Evolutionary conservation across 2,329 filamentous ascomycete genomes (phyloP).

Genomic region (Phyllosticta paracitricarpa): DNA sequence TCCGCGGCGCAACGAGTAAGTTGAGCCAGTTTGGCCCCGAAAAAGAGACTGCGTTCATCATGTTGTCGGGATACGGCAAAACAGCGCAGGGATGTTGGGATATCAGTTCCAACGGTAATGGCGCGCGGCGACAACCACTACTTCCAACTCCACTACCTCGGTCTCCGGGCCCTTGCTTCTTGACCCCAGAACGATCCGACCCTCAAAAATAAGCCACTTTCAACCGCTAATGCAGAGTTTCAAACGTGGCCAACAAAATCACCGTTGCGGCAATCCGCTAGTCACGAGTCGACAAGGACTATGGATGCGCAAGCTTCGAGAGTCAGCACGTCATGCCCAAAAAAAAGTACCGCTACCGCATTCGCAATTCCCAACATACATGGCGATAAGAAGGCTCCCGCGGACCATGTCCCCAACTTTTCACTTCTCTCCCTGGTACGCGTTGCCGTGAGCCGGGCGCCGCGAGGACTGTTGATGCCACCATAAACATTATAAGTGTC

Average conservation of each 20-base stretch:
- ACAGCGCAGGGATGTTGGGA: not conserved
- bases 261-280: not conserved
- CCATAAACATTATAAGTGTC: not conserved
- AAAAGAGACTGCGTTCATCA: not conserved
- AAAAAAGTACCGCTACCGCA: not conserved
- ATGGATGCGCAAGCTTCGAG: not conserved
- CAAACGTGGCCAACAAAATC: not conserved
- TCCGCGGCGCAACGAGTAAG: not conserved
- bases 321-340: not conserved
- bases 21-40: not conserved
- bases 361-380: not conserved
- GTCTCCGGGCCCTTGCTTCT: not conserved
- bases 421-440: not conserved
- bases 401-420: not conserved
- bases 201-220: not conserved
- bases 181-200: not conserved
- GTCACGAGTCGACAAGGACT: not conserved
- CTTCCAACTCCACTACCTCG: not conserved
- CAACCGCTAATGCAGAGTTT: not conserved
- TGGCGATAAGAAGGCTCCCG: not conserved
- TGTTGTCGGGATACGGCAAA: not conserved
- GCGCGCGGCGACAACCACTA: not conserved
- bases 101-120: not conserved
- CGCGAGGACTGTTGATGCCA: not conserved
- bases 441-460: not conserved